Evolutionary conservation across 2,329 filamentous ascomycete genomes (phyloP).

Genomic region (Amphichorda felina): DNA sequence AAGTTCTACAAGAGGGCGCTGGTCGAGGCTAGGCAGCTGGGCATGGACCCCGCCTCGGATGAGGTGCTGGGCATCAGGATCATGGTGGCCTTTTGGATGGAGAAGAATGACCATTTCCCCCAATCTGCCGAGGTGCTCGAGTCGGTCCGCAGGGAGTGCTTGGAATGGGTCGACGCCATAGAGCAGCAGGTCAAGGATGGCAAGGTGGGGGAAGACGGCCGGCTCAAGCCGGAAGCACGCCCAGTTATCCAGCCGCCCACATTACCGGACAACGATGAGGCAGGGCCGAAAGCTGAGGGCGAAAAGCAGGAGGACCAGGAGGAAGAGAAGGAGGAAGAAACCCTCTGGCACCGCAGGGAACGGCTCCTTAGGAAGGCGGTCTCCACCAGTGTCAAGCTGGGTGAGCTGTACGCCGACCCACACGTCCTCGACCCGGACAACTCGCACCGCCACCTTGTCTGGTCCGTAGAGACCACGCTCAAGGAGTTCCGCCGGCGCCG

Average conservation of each 20-base stretch:
- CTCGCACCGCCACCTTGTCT: constrained; percentile 62
- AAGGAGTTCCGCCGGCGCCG: constrained; percentile 61
- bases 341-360: constrained; percentile 45
- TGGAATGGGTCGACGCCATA: constrained; percentile 44
- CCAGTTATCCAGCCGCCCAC: not conserved
- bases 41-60: constrained; percentile 81
- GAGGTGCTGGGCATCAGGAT: constrained; percentile 86
- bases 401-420: constrained; percentile 67
- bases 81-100: constrained; percentile 66
- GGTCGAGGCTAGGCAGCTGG: constrained; percentile 56
- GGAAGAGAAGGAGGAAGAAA: constrained; percentile 24
- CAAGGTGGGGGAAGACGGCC: constrained; percentile 27
- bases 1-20: constrained; percentile 78
- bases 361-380: constrained; percentile 63
- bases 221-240: constrained; percentile 5
- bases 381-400: constrained; percentile 70
- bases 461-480: constrained; percentile 70
- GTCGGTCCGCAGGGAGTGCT: constrained; percentile 59
- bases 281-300: not conserved
- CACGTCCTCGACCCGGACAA: constrained; percentile 62
- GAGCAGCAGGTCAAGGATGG: constrained; percentile 37
- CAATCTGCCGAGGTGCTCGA: constrained; percentile 69
- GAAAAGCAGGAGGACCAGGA: not conserved
- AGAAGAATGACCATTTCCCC: constrained; percentile 59
- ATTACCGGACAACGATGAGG: not conserved